phyloP scores from a whole-genome alignment of 768 basidiomycete species.

The Flagelloscypha sp. region DNA sequence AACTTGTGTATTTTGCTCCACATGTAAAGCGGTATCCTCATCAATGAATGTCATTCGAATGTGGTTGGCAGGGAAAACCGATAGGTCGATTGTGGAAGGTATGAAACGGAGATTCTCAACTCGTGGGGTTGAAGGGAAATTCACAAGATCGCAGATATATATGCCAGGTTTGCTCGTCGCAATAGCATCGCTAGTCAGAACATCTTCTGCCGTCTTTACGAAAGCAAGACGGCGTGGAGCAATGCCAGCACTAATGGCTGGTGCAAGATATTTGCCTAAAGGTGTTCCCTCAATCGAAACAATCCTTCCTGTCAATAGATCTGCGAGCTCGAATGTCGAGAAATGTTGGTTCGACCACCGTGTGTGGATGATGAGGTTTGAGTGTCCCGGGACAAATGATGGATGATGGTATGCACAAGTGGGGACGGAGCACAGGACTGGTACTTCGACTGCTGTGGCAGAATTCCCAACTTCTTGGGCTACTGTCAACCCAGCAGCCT shows the following conservation, averaged over 20 bases:
- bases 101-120: conserved; percentile 44
- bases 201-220: conserved; percentile 51
- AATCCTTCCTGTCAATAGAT: conserved; percentile 33
- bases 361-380: conserved; percentile 48
- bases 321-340: conserved; percentile 57
- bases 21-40: conserved; percentile 43
- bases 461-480: conserved; percentile 34
- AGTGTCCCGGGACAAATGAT: conserved; percentile 45
- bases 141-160: conserved; percentile 52
- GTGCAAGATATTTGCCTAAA: conserved; percentile 56
- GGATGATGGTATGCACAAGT: conserved; percentile 56
- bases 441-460: conserved; percentile 29
- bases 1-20: conserved; percentile 45
- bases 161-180: conserved; percentile 58
- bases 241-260: conserved; percentile 40
- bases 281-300: conserved; percentile 51
- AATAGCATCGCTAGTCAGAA: conserved; percentile 53
- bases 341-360: conserved; percentile 62
- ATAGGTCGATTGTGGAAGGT: conserved; percentile 42
- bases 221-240: conserved; percentile 48
- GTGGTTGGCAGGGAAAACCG: conserved; percentile 28
- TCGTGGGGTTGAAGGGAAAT: conserved; percentile 31
- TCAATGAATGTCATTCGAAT: conserved; percentile 51
- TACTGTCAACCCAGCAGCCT: conserved; percentile 57
- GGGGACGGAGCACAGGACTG: conserved; percentile 36